These are phyloP conservation scores for Fraxinus anomala DNA, from an alignment of 257 asterid genomes.

Conservation along the genomic window DNA sequence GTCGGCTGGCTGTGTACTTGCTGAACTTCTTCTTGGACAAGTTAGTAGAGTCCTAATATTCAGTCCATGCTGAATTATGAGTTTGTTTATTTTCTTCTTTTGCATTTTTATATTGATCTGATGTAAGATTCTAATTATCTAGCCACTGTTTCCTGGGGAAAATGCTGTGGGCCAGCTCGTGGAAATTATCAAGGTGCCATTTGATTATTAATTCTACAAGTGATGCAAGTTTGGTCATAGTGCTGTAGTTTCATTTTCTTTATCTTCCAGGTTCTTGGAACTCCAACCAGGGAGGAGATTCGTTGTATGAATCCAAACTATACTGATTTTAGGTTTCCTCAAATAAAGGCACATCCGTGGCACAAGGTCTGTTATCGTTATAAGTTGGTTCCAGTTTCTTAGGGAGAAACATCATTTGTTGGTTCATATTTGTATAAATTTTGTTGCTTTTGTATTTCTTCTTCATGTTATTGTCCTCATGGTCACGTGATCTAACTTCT, in stretches of 20 bases:
- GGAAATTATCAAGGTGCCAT: constrained; percentile 82
- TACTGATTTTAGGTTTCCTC: constrained; percentile 91
- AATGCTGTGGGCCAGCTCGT: constrained; percentile 98
- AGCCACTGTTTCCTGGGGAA: constrained; percentile 98
- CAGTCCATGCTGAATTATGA: neutral
- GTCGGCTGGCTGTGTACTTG: constrained; percentile 98
- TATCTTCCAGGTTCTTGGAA: constrained; percentile 81
- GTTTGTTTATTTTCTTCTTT: neutral
- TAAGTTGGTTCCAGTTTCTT: constrained; percentile 3
- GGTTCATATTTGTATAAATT: neutral
- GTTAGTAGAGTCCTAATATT: constrained; percentile 40
- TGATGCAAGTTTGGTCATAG: constrained; percentile 12
- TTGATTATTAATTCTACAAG: constrained; percentile 13
- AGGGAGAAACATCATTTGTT: constrained; percentile 7
- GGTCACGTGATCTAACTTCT: neutral
- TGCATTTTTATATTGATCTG: constrained; percentile 19
- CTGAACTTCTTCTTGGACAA: constrained; percentile 94
- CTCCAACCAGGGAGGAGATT: constrained; percentile 93
- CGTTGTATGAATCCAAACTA: constrained; percentile 97
- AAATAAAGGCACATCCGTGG: constrained; percentile 95
- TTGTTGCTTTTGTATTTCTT: neutral
- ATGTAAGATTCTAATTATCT: constrained; percentile 27
- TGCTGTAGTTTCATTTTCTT: constrained; percentile 23
- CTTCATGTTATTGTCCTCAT: neutral
- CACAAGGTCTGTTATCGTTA: constrained; percentile 62